Evolutionary conservation across 106 monocot species (phyloP).

Genomic region (Dioscorea zingiberensis): DNA sequence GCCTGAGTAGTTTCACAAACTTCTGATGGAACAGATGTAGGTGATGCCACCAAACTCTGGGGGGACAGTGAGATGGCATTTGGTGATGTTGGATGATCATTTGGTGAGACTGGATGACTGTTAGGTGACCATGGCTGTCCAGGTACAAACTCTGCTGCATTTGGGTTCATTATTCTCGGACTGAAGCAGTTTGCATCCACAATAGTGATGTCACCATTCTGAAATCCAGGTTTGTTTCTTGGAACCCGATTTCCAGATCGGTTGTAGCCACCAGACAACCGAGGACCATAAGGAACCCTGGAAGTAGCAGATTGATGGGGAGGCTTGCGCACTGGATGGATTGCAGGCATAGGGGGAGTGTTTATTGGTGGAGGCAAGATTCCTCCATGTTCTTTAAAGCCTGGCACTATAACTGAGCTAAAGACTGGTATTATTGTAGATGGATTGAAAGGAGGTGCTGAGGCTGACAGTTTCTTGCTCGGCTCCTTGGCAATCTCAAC

Average conservation of each 20-base stretch:
- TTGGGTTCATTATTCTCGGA: conserved; percentile 68
- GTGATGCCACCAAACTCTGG: conserved; percentile 11
- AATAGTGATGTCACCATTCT: conserved; percentile 28
- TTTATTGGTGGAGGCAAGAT: conserved; percentile 74
- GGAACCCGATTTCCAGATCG: conserved; percentile 51
- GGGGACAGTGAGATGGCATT: conserved; percentile 22
- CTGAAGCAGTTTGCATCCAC: conserved; percentile 28
- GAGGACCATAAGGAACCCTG: conserved; percentile 88
- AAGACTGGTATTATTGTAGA: conserved; percentile 58
- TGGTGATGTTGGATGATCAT: conserved; percentile 21
- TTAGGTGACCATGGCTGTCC: conserved; percentile 63
- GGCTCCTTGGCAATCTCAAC: conserved; percentile 36
- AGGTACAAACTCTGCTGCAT: conserved; percentile 87
- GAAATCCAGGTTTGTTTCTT: conserved; percentile 45
- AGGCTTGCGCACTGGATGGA: conserved; percentile 55
- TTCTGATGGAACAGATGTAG: conserved; percentile 19
- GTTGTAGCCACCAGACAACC: conserved; percentile 67
- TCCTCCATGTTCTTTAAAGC: conserved; percentile 64
- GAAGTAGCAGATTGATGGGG: conserved; percentile 86
- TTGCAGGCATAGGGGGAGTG: conserved; percentile 48
- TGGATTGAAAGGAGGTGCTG: conserved; percentile 86
- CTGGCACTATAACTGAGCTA: conserved; percentile 52
- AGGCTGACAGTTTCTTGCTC: conserved; percentile 79
- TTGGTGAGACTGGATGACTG: conserved; percentile 34
- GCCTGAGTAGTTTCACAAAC: conserved; percentile 21